Evolutionary conservation across 345 rosid species (phyloP), one percentile per base, ranked within the genome.

Genomic region (Brassica juncea): DNA sequence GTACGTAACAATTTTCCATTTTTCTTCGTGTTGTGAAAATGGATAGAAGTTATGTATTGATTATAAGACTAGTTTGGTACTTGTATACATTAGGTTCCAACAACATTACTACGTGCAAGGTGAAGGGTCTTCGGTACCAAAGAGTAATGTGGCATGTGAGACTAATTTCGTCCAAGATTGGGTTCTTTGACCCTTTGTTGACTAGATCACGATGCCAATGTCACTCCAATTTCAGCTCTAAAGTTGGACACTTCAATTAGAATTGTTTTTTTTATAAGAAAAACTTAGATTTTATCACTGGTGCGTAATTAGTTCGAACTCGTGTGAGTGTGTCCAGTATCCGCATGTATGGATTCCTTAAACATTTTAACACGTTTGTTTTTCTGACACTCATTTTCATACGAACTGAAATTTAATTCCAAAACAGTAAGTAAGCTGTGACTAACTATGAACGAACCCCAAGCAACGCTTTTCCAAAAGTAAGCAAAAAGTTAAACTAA

Each of bases 81-180:
- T 14, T 58, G 66, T 30, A 12, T 65, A 27, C 6, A 30, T 11
- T 54, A 78, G 78, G 76, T 63, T 71, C 79, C 90, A 91, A 90
- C 89, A 90, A 81, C 89, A 84, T 68, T 83, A 88, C 72, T 82
- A 89, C 69, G 89, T 86, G 79, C 83, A 80, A 70, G 94, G 83
- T 71, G 97, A 90, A 82, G 91, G 94, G 27, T 82, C 97, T 8
- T 86, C 93, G 4, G 82, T 71, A 59, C 39, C 83, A 35, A 90
- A 85, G 84, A 83, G 67, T 81, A 74, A 80, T 59, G 81, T 77
- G 84, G 85, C 79, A 32, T 66, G 79, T 69, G 93, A 88, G 84
- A 90, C 95, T 66, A 89, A 88, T 86, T 88, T 89, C 92, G 81
- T 88, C 78, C 89, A 92, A 34, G 92, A 91, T 79, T 92, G 97